Evolutionary conservation across 257 asterid genomes (phyloP).

Genomic region (Voacanga thouarsii): DNA sequence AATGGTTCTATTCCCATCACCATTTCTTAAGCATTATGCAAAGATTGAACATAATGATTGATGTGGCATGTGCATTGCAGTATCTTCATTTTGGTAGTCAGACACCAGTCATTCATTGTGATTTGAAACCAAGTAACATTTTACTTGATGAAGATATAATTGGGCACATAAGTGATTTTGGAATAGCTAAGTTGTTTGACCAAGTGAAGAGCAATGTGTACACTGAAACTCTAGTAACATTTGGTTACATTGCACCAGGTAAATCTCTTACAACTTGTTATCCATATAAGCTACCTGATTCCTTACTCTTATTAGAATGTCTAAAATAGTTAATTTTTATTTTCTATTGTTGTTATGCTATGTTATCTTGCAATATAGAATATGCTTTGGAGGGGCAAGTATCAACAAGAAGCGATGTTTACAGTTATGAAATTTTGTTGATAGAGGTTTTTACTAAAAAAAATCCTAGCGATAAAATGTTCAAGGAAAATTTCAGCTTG

Average conservation of each 20-base stretch:
- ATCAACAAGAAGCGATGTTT: constrained; percentile 26
- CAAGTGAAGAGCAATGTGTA: too few relatives aligned
- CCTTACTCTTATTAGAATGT: too few relatives aligned
- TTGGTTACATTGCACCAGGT: too few relatives aligned
- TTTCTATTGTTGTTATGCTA: too few relatives aligned
- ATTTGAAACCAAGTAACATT: constrained; percentile 31
- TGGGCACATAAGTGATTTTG: constrained; percentile 34
- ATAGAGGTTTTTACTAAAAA: constrained; percentile 39
- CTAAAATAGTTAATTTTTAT: too few relatives aligned
- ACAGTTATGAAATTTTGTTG: constrained; percentile 39
- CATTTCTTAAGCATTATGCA: too few relatives aligned
- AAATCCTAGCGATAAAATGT: constrained; percentile 17
- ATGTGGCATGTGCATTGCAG: constrained; percentile 13
- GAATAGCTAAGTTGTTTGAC: constrained; percentile 11
- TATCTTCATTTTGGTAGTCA: constrained; percentile 24
- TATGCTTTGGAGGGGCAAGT: background rate
- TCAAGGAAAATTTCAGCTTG: too few relatives aligned
- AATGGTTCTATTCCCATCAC: too few relatives aligned
- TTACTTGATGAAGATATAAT: constrained; percentile 29
- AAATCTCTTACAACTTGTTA: background rate
- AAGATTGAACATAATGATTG: constrained; percentile 14
- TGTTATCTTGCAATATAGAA: background rate
- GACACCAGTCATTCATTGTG: constrained; percentile 25
- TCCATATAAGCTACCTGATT: too few relatives aligned
- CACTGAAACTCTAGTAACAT: too few relatives aligned